Evolutionary conservation across 1,284 basidiomycete genomes (phyloP).

Genomic region (Anthracocystis walkeri): DNA sequence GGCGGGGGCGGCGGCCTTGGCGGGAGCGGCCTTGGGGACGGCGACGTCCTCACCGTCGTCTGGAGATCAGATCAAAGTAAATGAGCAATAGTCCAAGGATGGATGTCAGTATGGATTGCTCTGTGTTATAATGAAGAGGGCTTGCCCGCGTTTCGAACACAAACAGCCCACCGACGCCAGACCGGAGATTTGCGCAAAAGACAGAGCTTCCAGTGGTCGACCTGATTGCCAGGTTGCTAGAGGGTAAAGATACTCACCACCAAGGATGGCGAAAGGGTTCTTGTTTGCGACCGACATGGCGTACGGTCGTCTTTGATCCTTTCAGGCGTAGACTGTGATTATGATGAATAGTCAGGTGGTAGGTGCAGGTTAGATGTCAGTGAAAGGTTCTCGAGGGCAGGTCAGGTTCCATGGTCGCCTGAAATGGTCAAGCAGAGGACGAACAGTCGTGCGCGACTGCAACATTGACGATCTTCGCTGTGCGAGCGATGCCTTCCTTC

Average conservation of each 20-base stretch:
- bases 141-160: not conserved
- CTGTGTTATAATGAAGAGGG: not conserved
- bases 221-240: not conserved
- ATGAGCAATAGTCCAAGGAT: not conserved
- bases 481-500: not conserved
- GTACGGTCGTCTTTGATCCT: constrained; percentile 59
- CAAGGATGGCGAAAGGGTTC: constrained; percentile 69
- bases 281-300: constrained; percentile 69
- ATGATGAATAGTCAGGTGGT: not conserved
- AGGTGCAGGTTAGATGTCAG: constrained; percentile 15
- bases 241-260: constrained; percentile 53
- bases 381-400: not conserved
- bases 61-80: constrained; percentile 4
- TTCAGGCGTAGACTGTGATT: constrained; percentile 40
- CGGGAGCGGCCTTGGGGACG: constrained; percentile 57
- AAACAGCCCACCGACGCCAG: not conserved
- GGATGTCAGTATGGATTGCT: constrained; percentile 9
- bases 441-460: not conserved
- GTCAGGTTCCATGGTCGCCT: not conserved
- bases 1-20: constrained; percentile 57
- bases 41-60: constrained; percentile 61
- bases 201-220: not conserved
- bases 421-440: not conserved
- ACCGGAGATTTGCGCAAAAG: not conserved
- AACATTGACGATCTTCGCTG: not conserved